Conservation (phyloP, 495 filamentous ascomycete species). For the Xylaria acuta region DNA sequence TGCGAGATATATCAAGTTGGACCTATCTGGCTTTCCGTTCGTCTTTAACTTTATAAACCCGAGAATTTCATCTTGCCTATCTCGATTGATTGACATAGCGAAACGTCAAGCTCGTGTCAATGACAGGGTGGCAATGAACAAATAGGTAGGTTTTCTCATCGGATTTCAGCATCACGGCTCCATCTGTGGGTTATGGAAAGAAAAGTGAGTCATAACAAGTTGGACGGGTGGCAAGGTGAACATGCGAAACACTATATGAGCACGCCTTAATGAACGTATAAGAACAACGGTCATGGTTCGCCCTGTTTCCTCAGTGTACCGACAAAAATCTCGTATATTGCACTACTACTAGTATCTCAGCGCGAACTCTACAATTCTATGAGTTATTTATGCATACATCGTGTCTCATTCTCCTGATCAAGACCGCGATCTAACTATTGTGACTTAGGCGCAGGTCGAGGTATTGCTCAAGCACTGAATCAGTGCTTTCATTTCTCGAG, state of each 20-base stretch:
- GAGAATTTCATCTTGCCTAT: background rate
- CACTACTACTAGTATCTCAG: background rate
- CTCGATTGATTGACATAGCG: background rate
- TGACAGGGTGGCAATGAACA: no score
- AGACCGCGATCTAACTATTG: conserved; percentile 9
- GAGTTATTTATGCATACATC: background rate
- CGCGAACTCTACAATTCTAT: conserved; percentile 3
- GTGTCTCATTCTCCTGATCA: background rate
- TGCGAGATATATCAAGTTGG: background rate
- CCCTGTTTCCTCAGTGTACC: background rate
- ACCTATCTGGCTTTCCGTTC: background rate
- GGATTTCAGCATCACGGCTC: background rate
- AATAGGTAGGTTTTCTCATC: no score
- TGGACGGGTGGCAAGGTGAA: background rate
- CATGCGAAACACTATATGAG: background rate
- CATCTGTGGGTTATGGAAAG: background rate
- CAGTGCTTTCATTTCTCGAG: conserved; percentile 19
- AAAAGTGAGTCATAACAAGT: background rate
- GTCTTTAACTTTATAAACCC: background rate
- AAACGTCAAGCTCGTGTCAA: background rate
- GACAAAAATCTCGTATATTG: background rate
- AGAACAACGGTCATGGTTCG: background rate
- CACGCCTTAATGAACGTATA: background rate
- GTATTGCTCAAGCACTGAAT: conserved; percentile 27
- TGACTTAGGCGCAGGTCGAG: conserved; percentile 23